phyloP scores from a whole-genome alignment of 2,329 filamentous ascomycete species.

The Drechmeria coniospora region DNA sequence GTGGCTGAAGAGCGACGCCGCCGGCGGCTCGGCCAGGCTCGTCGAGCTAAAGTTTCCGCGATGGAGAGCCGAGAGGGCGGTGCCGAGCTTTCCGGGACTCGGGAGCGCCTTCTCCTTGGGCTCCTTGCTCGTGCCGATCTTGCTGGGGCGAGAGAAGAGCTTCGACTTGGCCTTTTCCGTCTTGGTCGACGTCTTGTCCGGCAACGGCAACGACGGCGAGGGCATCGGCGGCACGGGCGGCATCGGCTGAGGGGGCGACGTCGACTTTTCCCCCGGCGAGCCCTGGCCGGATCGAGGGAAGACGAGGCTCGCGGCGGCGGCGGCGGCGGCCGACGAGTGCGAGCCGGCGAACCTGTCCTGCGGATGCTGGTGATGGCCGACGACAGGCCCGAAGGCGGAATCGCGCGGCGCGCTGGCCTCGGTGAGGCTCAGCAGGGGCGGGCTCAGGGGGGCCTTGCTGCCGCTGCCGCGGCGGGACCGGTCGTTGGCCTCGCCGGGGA shows the following conservation, averaged over 20 bases:
- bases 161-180: constrained; percentile 66
- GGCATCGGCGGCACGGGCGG: constrained; percentile 22
- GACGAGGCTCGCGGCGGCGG: constrained; percentile 51
- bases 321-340: constrained; percentile 49
- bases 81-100: constrained; percentile 57
- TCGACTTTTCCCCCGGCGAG: constrained; percentile 28
- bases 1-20: constrained; percentile 52
- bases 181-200: constrained; percentile 40
- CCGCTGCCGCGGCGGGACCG: constrained; percentile 26
- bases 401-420: constrained; percentile 49
- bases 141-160: constrained; percentile 64
- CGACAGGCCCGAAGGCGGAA: constrained; percentile 32
- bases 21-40: constrained; percentile 47
- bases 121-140: constrained; percentile 52
- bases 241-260: constrained; percentile 17
- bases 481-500: constrained; percentile 31
- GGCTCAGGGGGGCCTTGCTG: constrained; percentile 37
- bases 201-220: constrained; percentile 23
- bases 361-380: constrained; percentile 37
- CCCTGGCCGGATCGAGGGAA: constrained; percentile 50
- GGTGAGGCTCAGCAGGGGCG: constrained; percentile 47
- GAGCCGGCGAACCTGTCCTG: constrained; percentile 36
- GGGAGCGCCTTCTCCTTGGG: constrained; percentile 50
- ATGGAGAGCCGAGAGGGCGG: constrained; percentile 50
- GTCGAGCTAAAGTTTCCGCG: constrained; percentile 55